Evolutionary conservation across 2,329 filamentous ascomycete genomes (phyloP), one percentile per base, ranked within the genome.

Genomic region (Hypocreales sp.): DNA sequence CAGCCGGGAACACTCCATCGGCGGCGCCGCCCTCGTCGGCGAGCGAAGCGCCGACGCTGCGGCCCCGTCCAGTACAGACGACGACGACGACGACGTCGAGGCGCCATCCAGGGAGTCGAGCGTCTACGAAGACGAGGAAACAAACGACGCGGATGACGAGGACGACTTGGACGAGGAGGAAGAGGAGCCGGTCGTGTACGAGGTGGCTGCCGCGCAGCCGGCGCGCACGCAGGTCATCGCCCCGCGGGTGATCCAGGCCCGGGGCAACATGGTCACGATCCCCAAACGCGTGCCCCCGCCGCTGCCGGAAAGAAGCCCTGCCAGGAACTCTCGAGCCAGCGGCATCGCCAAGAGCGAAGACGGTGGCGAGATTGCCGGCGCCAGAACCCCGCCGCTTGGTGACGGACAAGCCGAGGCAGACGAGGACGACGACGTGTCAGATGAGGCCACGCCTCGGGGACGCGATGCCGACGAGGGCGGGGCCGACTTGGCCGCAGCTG

Each of bases 211-310:
- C 11, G 58, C 64, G 13, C 63, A 70, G 34, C 64, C 65, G 11
- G 56, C 70, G 11, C 43, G 47, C 22, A 61, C 64, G 6, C 66
- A 72, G 28, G 66, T 71, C 22, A 58, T 72, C 25, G 65, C 68
- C 3, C 72, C 78, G 2, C 71, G 78, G 29, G 65, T 72, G 30
- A 72, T 84, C 31, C 64, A 67, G 17, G 77, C 72, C 21, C 78
- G 80, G 44, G 81, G 83, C 15, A 77, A 78, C 27, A 60, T 94
- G 27, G 81, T 94, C 16, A 84, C 72, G 24, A 92, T 94, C 32
- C 73, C 80, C 9, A 92, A 87, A 54, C 69, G 83, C 20, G 53
- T 75, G 2, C 71, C 82, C 1, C 84, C 86, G 2, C 73, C 79
- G 7, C 64, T 93, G 9, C 86, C 86, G 2, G 64, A 71, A 4